Evolutionary conservation across 345 rosid species (phyloP), one percentile per base, ranked within the genome.

Genomic region (Eucalyptus dawsonii): DNA sequence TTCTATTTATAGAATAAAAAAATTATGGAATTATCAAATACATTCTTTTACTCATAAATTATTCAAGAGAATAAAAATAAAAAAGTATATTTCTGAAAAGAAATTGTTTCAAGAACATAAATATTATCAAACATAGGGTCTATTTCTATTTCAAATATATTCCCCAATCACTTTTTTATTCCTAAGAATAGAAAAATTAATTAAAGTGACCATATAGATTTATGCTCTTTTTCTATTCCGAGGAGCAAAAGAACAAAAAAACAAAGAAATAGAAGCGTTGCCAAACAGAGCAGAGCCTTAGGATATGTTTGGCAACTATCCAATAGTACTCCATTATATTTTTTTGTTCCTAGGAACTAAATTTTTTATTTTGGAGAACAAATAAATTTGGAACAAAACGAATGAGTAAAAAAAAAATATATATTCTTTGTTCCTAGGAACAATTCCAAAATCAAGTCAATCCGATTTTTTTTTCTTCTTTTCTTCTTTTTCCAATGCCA

Each of bases 101-200:
- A 53, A 53, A 53, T 53, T 53, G 11, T 8, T 3, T 1, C 25
- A 0, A 8, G 0, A 53, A 19, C 2, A 19, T 2, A 53, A 53
- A 53, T 53, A 0, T 53, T 53, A 53, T 53, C 56, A 53, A 53
- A 51, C 0, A 16, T 1, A 51, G 9, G 53, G 21, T 51, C 0
- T 16, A 1, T 2, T 1, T 2, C 3, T 50, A 0, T 51, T 51
- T 2, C 9, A 51, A 51, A 51, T 19, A 0, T 53, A 53, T 53
- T 53, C 0, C 24, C 1, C 5, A 4, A 53, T 0, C 10, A 19
- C 0, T 53, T 19, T 53, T 19, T 53, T 53, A 19, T 53, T 53
- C 1, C 0, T 0, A 0, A 0, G 2, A 53, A 53, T 53, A 53
- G 10, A 0, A 53, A 53, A 19, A 53, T 53, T 53, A 53, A 19